phyloP scores from a whole-genome alignment of 129 eudicot genomes.

The Lactuca saligna region DNA sequence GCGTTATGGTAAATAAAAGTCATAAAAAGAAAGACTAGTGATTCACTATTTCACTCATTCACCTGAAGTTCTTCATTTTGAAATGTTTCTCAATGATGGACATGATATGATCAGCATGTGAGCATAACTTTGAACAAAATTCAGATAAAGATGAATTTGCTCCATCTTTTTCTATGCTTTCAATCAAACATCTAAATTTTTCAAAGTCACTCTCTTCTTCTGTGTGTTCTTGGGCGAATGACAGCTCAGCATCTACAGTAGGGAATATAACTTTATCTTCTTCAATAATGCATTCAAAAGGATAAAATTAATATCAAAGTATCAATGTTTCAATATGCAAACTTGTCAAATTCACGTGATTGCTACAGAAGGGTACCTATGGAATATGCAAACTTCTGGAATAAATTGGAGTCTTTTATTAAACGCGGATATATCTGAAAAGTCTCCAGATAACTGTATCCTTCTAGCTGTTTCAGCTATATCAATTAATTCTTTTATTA shows the following conservation, averaged over 20 bases:
- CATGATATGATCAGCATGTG: slow-evolving; percentile 95
- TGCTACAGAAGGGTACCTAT: slow-evolving; percentile 51
- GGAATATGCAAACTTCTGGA: slow-evolving; percentile 97
- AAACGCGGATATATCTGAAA: slow-evolving; percentile 81
- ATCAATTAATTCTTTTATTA: slow-evolving; percentile 72
- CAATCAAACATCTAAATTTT: slow-evolving; percentile 83
- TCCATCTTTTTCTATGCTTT: slow-evolving; percentile 81
- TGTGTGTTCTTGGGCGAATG: slow-evolving; percentile 93
- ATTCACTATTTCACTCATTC: not conserved
- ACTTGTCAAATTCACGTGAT: not conserved
- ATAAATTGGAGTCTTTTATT: slow-evolving; percentile 86
- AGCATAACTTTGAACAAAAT: slow-evolving; percentile 68
- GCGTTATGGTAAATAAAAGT: not conserved
- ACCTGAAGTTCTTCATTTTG: slow-evolving; percentile 87
- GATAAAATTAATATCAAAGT: slow-evolving; percentile 19
- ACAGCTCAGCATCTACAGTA: slow-evolving; percentile 88
- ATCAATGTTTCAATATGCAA: not conserved
- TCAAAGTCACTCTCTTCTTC: slow-evolving; percentile 94
- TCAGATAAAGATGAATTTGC: slow-evolving; percentile 87
- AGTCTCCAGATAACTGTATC: slow-evolving; percentile 76
- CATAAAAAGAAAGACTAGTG: not conserved
- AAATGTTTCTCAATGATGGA: slow-evolving; percentile 76
- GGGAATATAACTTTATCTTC: slow-evolving; percentile 98
- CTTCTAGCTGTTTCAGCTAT: slow-evolving; percentile 90
- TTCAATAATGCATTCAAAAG: slow-evolving; percentile 74